Evolutionary conservation across 805 yeast genomes (phyloP).

Genomic region (Lipomyces yamadae): DNA sequence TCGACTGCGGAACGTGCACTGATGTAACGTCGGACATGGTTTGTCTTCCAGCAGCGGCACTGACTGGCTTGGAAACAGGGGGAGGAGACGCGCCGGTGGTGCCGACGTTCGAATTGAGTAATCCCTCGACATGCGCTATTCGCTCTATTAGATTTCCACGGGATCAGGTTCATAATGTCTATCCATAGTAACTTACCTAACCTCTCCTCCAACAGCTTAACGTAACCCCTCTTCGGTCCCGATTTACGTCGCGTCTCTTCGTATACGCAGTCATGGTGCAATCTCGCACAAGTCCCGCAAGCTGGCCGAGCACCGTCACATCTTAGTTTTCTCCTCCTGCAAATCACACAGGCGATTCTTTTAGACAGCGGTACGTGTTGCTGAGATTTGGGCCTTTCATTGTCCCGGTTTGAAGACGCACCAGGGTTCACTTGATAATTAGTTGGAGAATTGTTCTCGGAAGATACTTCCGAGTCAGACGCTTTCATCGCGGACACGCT

Average conservation of each 20-base stretch:
- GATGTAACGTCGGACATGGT: not conserved
- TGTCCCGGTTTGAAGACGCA: not conserved
- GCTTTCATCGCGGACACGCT: not conserved
- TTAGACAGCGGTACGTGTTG: constrained; percentile 19
- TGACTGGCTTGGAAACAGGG: no score
- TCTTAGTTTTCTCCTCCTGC: constrained; percentile 45
- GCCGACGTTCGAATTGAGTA: constrained; percentile 2
- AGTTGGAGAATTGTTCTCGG: not conserved
- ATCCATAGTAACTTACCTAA: constrained; percentile 31
- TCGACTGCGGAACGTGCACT: not conserved
- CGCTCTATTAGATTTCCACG: not conserved
- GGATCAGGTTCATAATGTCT: not conserved
- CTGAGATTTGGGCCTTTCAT: not conserved
- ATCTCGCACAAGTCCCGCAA: constrained; percentile 44
- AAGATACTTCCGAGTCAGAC: not conserved
- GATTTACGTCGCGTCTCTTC: constrained; percentile 42
- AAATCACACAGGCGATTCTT: constrained; percentile 43
- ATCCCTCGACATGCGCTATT: constrained; percentile 31
- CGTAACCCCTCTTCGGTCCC: constrained; percentile 46
- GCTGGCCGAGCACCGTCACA: constrained; percentile 46
- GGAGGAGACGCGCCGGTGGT: no score
- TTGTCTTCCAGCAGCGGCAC: not conserved
- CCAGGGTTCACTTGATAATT: not conserved
- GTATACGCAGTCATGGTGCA: constrained; percentile 43
- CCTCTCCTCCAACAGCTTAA: constrained; percentile 43